phyloP scores from a whole-genome alignment of 23 red algal species.

The Gracilaria domingensis region DNA sequence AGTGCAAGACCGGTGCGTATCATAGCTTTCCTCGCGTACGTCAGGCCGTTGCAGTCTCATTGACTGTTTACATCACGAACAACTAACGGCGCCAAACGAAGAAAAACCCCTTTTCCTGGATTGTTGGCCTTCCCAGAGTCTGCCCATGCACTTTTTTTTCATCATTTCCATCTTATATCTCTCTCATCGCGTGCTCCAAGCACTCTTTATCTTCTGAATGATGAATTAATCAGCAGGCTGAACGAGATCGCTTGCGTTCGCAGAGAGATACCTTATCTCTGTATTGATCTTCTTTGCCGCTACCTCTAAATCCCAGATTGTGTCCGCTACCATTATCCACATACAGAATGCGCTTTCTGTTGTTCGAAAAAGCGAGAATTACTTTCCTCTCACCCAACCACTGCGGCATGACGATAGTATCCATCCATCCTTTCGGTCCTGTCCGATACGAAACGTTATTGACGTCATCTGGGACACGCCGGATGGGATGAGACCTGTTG shows the following conservation, averaged over 20 bases:
- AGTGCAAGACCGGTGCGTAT: too few species aligned
- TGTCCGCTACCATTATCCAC: not conserved
- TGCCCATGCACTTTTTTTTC: not conserved
- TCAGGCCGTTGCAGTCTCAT: not conserved
- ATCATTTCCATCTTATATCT: not conserved
- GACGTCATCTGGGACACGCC: too few species aligned
- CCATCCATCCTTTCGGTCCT: too few species aligned
- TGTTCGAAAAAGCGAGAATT: too few species aligned
- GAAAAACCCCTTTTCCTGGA: not conserved
- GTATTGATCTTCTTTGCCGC: not conserved
- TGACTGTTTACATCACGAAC: not conserved
- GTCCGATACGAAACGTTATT: too few species aligned
- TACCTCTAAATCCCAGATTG: not conserved
- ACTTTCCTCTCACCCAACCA: too few species aligned
- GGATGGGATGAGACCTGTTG: too few species aligned
- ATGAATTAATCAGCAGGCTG: not conserved
- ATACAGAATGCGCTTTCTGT: not conserved
- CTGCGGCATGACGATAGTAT: too few species aligned
- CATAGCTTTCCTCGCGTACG: not conserved
- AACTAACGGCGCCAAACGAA: not conserved
- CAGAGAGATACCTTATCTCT: not conserved
- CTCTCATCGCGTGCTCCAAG: not conserved
- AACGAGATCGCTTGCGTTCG: not conserved
- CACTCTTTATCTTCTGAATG: not conserved
- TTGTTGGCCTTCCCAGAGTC: not conserved